These are phyloP conservation scores for Stachybotrys chlorohalonatus DNA, from an alignment of 2,329 filamentous ascomycete species.

Conservation along the genomic window DNA sequence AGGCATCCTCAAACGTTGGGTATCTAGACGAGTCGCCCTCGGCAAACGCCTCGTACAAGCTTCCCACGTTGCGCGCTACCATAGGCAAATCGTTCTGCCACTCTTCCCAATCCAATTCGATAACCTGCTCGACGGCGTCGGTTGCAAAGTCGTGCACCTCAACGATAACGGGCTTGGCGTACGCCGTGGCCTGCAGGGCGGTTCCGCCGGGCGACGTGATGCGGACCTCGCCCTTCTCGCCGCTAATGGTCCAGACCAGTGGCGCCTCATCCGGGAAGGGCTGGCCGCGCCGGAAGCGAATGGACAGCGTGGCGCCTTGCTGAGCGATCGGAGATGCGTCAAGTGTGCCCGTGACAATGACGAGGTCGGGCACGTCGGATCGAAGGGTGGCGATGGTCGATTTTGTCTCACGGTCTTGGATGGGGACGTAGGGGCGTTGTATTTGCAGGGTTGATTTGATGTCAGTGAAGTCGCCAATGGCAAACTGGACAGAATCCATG, in stretches of 20 bases:
- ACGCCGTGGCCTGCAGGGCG: conserved; percentile 18
- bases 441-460: neutral
- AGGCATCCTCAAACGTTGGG: conserved; percentile 24
- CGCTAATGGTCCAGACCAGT: conserved; percentile 30
- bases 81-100: conserved; percentile 37
- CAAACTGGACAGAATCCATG: neutral
- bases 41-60: conserved; percentile 48
- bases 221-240: conserved; percentile 41
- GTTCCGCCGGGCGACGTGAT: conserved; percentile 21
- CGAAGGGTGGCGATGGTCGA: conserved; percentile 19
- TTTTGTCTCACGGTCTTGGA: conserved; percentile 5
- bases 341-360: conserved; percentile 27
- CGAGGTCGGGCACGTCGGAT: conserved; percentile 35
- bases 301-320: conserved; percentile 28
- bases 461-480: neutral
- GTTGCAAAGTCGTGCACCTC: conserved; percentile 41
- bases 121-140: conserved; percentile 30
- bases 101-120: conserved; percentile 32
- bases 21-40: conserved; percentile 11
- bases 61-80: conserved; percentile 38
- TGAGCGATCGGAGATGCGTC: conserved; percentile 10
- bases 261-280: conserved; percentile 37
- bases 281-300: conserved; percentile 37
- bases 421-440: neutral
- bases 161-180: conserved; percentile 31